Conservation (phyloP, 805 yeast species). For the Spathaspora boniae region DNA sequence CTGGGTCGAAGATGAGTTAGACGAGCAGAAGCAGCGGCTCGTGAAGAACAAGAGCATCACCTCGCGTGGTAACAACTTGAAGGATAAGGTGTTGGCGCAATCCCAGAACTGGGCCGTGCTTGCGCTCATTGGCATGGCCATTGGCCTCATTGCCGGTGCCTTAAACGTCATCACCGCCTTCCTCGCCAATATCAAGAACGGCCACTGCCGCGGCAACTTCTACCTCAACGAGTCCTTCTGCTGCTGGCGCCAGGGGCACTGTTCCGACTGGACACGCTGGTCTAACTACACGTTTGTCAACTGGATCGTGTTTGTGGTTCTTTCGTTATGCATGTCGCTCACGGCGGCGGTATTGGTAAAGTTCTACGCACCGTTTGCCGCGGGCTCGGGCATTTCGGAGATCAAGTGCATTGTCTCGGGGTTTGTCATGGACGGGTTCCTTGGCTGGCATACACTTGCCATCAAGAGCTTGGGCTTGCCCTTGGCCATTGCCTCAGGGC, state of each 20-base stretch:
- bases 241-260: slow-evolving; percentile 57
- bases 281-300: slow-evolving; percentile 40
- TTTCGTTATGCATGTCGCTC: slow-evolving; percentile 61
- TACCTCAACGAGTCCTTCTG: slow-evolving; percentile 75
- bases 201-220: slow-evolving; percentile 69
- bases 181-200: slow-evolving; percentile 74
- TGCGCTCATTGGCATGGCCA: slow-evolving; percentile 67
- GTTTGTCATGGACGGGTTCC: slow-evolving; percentile 71
- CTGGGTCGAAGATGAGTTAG: slow-evolving; percentile 61
- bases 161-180: slow-evolving; percentile 82
- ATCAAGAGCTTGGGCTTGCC: slow-evolving; percentile 84
- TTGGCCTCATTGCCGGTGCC: slow-evolving; percentile 82
- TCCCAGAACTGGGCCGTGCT: slow-evolving; percentile 70
- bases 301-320: slow-evolving; percentile 55
- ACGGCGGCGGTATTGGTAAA: slow-evolving; percentile 68
- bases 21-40: slow-evolving; percentile 39
- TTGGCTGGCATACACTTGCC: slow-evolving; percentile 66
- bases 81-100: slow-evolving; percentile 27
- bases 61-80: slow-evolving; percentile 10
- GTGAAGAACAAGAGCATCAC: slow-evolving; percentile 15
- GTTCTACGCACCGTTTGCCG: slow-evolving; percentile 79
- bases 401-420: slow-evolving; percentile 94
- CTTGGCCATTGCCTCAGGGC: slow-evolving; percentile 86
- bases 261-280: slow-evolving; percentile 74
- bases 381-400: slow-evolving; percentile 97